Percentiles rank a stretch among this genome's conserved stretches.
Conservation (phyloP, 176 grass and related monocot genomes). For the Raddia guianensis region DNA sequence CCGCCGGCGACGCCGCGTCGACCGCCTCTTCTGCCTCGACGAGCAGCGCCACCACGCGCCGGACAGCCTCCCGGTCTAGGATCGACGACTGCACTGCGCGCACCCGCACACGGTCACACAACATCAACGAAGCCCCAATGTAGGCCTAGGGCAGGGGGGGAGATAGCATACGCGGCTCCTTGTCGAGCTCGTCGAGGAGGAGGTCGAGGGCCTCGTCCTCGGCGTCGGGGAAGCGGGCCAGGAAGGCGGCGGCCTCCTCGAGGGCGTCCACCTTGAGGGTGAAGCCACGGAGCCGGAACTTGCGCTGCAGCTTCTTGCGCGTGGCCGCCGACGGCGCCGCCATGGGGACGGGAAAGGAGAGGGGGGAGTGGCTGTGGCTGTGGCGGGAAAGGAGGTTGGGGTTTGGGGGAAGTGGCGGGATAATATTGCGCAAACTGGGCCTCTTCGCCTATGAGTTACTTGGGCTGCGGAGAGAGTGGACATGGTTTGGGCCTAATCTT, state of each 20-base stretch:
- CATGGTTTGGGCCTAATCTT: background rate
- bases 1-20: slow-evolving; percentile 44
- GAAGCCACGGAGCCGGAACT: slow-evolving; percentile 80
- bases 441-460: background rate
- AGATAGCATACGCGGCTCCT: slow-evolving; percentile 55
- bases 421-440: background rate
- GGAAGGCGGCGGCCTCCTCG: slow-evolving; percentile 69
- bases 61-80: slow-evolving; percentile 70
- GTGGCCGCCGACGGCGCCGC: slow-evolving; percentile 51
- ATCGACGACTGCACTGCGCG: slow-evolving; percentile 75
- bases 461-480: background rate
- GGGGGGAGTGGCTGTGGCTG: slow-evolving; percentile 19
- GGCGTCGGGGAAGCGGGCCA: slow-evolving; percentile 69
- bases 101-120: slow-evolving; percentile 5
- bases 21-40: slow-evolving; percentile 69
- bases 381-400: slow-evolving; percentile 33
- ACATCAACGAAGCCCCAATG: background rate
- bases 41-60: slow-evolving; percentile 62
- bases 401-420: slow-evolving; percentile 43
- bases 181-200: slow-evolving; percentile 79
- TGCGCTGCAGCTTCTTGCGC: slow-evolving; percentile 79
- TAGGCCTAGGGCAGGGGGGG: background rate
- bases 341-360: slow-evolving; percentile 24
- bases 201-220: slow-evolving; percentile 91
- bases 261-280: slow-evolving; percentile 88